phyloP scores from a whole-genome alignment of 2,329 filamentous ascomycete genomes.

The Cladosporium sp. region DNA sequence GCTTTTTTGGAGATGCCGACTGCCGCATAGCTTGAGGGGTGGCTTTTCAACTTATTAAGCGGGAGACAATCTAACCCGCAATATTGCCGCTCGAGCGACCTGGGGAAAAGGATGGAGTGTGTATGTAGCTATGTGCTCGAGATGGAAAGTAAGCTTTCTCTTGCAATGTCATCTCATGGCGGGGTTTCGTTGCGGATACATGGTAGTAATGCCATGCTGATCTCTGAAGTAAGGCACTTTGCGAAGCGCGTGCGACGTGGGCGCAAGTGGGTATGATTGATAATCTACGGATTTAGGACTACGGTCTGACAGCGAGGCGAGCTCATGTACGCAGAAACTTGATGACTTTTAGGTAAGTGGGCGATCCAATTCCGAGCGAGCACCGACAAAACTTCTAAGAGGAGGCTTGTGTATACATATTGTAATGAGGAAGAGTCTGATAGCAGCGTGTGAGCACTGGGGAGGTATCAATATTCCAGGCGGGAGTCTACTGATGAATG shows the following conservation, averaged over 20 bases:
- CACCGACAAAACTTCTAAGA: background rate
- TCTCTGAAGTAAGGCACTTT: background rate
- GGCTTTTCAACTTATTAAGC: background rate
- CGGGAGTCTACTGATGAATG: background rate
- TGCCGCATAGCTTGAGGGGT: background rate
- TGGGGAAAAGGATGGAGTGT: background rate
- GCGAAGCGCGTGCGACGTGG: background rate
- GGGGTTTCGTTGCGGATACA: background rate
- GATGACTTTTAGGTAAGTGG: background rate
- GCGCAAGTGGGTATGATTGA: background rate
- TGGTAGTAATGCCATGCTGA: background rate
- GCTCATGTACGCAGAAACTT: background rate
- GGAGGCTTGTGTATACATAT: background rate
- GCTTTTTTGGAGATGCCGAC: background rate
- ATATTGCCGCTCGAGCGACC: background rate
- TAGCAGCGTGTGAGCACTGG: background rate
- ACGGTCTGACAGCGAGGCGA: background rate
- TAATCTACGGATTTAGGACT: background rate
- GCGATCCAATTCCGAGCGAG: background rate
- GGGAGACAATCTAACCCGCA: background rate
- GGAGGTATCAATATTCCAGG: background rate
- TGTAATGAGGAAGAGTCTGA: background rate
- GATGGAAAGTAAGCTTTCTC: background rate
- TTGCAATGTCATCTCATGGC: background rate
- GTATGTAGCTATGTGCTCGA: background rate